Evolutionary conservation across 768 basidiomycete species (phyloP), one percentile per base, ranked within the genome.

Genomic region (Infundibulicybe gibba): DNA sequence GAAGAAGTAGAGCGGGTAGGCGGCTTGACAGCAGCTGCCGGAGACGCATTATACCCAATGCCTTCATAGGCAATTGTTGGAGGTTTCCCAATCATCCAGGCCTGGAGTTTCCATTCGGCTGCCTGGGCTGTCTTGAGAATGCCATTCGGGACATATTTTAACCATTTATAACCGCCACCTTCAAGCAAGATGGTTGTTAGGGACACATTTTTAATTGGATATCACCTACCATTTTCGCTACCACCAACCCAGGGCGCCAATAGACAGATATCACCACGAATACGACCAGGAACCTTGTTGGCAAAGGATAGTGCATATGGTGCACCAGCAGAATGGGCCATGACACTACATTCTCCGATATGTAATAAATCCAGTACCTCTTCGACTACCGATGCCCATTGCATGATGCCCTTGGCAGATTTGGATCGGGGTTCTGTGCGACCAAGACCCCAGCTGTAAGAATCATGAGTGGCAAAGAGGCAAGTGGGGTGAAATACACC

Each of bases 191-290:
- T 44, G 47, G 52, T 37, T 47, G 21, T 35, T 32, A 31, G n/a
- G 14, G 45, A 48, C 49, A 40, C 49, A 16, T 30, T 25, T 32
- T 43, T 8, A 41, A 17, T 8, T 34, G 41, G 1, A 40, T 25
- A 20, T 19, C 47, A 68, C 91, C 60, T 64, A 94, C 94, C 86
- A 53, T 77, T 85, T 63, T 95, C 95, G 37, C 85, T 81, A 19
- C 87, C 83, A n/a, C 88, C 87, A 19, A 97, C 92, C 97, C 97
- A 99, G 15, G 95, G 95, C 0, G 95, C 94, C 17, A 99, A 72
- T 25, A 99, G 66, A 59, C 92, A 91, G 11, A 98, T 67, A 48
- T 90, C 83, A 16, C 95, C 95, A 38, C 77, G 74, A 44, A 98
- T 80, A 21, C 91, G 84, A 16, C 83, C 75, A 2, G 83, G 83